phyloP scores from a whole-genome alignment of 768 basidiomycete genomes.

The Cystoderma amianthinum region DNA sequence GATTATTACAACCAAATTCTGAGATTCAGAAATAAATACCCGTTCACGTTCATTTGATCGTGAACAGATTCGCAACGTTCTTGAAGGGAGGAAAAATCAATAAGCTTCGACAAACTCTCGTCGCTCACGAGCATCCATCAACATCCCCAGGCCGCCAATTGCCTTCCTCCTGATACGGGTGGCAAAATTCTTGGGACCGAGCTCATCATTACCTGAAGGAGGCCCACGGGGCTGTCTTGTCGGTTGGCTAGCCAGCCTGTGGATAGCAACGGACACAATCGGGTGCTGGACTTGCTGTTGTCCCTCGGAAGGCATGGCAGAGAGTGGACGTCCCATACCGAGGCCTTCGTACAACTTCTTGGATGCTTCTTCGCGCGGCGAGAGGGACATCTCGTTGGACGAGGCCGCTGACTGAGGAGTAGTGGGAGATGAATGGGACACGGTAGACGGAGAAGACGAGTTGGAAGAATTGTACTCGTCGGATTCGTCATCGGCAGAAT shows the following conservation, averaged over 20 bases:
- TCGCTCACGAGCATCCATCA: slow-evolving; percentile 78
- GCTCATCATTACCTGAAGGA: slow-evolving; percentile 79
- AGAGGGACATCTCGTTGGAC: slow-evolving; percentile 57
- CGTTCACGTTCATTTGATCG: too few species aligned
- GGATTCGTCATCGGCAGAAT: slow-evolving; percentile 43
- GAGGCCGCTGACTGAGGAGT: slow-evolving; percentile 63
- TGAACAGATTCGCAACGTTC: not conserved
- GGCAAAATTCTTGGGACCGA: slow-evolving; percentile 86
- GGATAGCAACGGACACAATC: slow-evolving; percentile 31
- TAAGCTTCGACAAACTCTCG: slow-evolving; percentile 69
- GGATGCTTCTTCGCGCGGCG: slow-evolving; percentile 79
- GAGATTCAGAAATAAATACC: slow-evolving; percentile 7
- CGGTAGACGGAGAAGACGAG: slow-evolving; percentile 53
- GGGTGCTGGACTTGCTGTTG: slow-evolving; percentile 26
- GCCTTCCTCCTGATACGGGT: slow-evolving; percentile 80
- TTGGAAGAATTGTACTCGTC: slow-evolving; percentile 53
- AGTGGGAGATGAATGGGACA: slow-evolving; percentile 60
- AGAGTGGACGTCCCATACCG: slow-evolving; percentile 69
- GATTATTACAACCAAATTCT: slow-evolving; percentile 16
- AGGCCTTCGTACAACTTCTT: slow-evolving; percentile 88
- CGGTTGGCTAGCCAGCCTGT: slow-evolving; percentile 65
- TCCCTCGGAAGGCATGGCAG: slow-evolving; percentile 31
- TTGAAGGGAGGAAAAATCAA: slow-evolving; percentile 32
- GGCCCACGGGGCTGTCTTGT: slow-evolving; percentile 85
- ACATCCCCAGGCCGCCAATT: slow-evolving; percentile 70